Evolutionary conservation across 2,329 filamentous ascomycete genomes (phyloP).

Genomic region (Fusarium nelsonii): DNA sequence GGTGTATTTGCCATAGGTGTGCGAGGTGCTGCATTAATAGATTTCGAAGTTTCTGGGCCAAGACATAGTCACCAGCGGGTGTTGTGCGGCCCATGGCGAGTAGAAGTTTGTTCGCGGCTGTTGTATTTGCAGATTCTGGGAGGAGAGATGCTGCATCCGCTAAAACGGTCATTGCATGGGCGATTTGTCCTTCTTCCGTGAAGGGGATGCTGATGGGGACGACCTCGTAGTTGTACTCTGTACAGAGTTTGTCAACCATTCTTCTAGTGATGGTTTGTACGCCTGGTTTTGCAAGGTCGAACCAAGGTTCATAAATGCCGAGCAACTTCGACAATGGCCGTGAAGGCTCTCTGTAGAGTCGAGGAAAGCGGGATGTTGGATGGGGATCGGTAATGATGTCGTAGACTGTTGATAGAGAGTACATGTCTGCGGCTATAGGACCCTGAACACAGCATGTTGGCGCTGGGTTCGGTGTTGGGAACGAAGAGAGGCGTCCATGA

Average conservation of each 20-base stretch:
- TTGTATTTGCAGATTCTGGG: slow-evolving; percentile 63
- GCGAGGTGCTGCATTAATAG: slow-evolving; percentile 79
- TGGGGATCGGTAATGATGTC: slow-evolving; percentile 74
- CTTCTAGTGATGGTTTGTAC: slow-evolving; percentile 57
- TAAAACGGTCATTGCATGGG: slow-evolving; percentile 81
- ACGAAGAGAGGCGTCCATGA: slow-evolving; percentile 73
- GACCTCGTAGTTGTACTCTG: slow-evolving; percentile 63
- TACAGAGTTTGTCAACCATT: slow-evolving; percentile 66
- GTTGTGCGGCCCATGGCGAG: slow-evolving; percentile 75
- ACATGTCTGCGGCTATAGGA: slow-evolving; percentile 74
- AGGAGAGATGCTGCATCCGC: slow-evolving; percentile 66
- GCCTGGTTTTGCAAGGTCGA: slow-evolving; percentile 59
- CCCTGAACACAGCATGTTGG: slow-evolving; percentile 75
- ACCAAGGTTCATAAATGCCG: slow-evolving; percentile 74
- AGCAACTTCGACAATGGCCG: slow-evolving; percentile 61
- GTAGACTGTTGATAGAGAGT: slow-evolving; percentile 74
- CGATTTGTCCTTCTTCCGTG: slow-evolving; percentile 73
- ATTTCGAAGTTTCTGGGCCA: slow-evolving; percentile 76
- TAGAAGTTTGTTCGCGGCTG: slow-evolving; percentile 73
- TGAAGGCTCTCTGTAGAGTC: slow-evolving; percentile 45
- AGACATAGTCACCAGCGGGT: slow-evolving; percentile 73
- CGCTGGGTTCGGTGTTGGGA: slow-evolving; percentile 69
- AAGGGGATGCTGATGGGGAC: slow-evolving; percentile 70
- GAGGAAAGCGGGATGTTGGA: slow-evolving; percentile 67
- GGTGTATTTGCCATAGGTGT: slow-evolving; percentile 71